phyloP scores from a whole-genome alignment of 805 yeast species.

The Maudiozyma pseudohumilis region DNA sequence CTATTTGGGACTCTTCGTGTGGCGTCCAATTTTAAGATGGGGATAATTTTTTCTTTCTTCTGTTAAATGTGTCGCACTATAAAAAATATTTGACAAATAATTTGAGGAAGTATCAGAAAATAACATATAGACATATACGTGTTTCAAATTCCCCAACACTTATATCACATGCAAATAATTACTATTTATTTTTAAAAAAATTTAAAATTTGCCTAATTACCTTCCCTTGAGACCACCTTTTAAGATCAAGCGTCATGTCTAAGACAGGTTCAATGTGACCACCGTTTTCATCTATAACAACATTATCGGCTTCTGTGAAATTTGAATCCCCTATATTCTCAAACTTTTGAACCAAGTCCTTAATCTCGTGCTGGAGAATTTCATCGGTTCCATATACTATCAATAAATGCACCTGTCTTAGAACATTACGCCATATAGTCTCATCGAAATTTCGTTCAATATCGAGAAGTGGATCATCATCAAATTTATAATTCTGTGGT shows the following conservation, averaged over 20 bases:
- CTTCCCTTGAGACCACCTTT: slow-evolving; percentile 5
- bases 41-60: no score
- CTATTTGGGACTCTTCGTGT: no score
- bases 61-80: no score
- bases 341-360: slow-evolving; percentile 7
- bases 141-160: no score
- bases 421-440: slow-evolving; percentile 11
- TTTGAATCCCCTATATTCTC: neutral
- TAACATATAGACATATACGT: no score
- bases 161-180: no score
- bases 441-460: slow-evolving; percentile 14
- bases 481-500: neutral
- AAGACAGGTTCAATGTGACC: slow-evolving; percentile 14
- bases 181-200: slow-evolving; percentile 3
- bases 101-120: no score
- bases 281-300: slow-evolving; percentile 9
- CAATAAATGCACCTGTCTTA: slow-evolving; percentile 7
- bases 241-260: slow-evolving; percentile 1
- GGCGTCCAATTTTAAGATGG: no score
- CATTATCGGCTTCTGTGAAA: slow-evolving; percentile 4
- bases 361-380: slow-evolving; percentile 15
- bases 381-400: slow-evolving; percentile 20
- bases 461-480: slow-evolving; percentile 10
- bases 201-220: slow-evolving; percentile 4
- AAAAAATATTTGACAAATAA: no score